Conservation (phyloP, 2,329 filamentous ascomycete genomes). For the Paecilomyces sp. region DNA sequence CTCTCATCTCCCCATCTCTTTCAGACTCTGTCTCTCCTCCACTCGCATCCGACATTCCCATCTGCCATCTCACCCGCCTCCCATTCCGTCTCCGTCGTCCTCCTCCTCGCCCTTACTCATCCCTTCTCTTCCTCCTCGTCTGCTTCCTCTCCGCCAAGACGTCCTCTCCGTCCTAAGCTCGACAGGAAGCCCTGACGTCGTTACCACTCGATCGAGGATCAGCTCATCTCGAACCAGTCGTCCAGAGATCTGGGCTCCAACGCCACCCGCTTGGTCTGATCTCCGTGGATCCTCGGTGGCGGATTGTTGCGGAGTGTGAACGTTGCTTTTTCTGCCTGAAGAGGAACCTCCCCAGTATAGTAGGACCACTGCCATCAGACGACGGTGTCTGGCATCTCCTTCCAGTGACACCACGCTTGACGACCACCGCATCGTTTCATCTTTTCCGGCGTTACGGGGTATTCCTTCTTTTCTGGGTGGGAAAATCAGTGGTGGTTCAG, state of each 20-base stretch:
- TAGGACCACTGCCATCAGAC: neutral
- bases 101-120: neutral
- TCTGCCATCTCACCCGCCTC: neutral
- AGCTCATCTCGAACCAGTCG: neutral
- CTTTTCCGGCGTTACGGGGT: neutral
- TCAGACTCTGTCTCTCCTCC: neutral
- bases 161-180: neutral
- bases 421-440: neutral
- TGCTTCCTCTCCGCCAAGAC: neutral
- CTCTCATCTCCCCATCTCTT: neutral
- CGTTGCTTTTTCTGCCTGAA: neutral
- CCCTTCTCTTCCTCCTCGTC: neutral
- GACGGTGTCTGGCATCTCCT: neutral
- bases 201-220: neutral
- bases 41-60: neutral
- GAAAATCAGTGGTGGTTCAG: neutral
- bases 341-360: neutral
- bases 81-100: neutral
- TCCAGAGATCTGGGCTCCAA: neutral
- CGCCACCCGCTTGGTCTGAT: neutral
- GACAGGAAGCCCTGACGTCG: neutral
- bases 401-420: neutral
- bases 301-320: neutral
- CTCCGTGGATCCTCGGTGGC: neutral
- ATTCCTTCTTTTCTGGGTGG: neutral